Conservation (phyloP, 208 protist species). For the Acanthamoeba sp. region DNA sequence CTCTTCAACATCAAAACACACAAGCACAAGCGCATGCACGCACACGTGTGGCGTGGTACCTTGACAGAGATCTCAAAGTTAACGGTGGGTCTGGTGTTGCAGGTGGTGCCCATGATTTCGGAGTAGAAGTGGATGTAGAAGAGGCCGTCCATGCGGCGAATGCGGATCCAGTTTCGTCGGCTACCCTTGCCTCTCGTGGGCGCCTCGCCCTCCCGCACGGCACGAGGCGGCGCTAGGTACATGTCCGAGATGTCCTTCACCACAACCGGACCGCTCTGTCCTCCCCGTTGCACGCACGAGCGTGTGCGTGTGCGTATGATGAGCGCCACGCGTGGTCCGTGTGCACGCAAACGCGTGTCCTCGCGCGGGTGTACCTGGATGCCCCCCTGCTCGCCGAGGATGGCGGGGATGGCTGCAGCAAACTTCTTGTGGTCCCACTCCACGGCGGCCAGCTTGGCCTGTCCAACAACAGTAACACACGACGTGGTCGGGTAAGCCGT, state of each 20-base stretch:
- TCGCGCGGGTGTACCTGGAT: neutral
- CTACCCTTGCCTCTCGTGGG: constrained; percentile 61
- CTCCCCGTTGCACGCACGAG: too few relatives aligned
- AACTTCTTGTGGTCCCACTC: constrained; percentile 15
- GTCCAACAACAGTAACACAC: too few relatives aligned
- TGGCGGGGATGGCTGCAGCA: neutral
- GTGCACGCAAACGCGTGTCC: too few relatives aligned
- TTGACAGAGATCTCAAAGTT: constrained; percentile 82
- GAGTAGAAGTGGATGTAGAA: constrained; percentile 81
- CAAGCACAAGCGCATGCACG: neutral
- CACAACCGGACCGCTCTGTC: neutral
- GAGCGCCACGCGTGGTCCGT: too few relatives aligned
- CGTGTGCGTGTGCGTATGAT: too few relatives aligned
- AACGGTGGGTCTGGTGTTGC: constrained; percentile 77
- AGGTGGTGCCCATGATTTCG: constrained; percentile 77
- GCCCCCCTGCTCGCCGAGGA: neutral
- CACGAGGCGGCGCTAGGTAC: constrained; percentile 78
- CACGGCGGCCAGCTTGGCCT: neutral
- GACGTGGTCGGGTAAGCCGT: too few relatives aligned
- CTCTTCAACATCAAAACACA: neutral
- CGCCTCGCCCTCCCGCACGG: constrained; percentile 33
- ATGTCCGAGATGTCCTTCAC: constrained; percentile 79
- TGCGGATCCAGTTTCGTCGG: constrained; percentile 81
- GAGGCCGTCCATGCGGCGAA: constrained; percentile 78
- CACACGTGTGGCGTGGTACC: neutral